Base-by-base conservation (phyloP, 805 yeast species). In the Saccharomycopsis sp. region DNA sequence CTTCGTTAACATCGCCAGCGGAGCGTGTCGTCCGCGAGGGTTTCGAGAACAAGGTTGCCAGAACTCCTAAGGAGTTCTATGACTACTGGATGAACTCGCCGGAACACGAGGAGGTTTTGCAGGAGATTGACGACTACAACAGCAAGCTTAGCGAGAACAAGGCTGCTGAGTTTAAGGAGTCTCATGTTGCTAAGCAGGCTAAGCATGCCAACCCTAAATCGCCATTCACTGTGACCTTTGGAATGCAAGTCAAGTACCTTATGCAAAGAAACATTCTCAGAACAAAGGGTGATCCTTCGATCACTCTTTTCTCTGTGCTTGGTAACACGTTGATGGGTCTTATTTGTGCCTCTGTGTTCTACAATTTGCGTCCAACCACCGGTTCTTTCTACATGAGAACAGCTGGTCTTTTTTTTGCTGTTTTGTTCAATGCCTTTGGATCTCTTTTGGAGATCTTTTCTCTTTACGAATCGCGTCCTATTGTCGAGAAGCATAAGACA, bases 381-480 rank as follows among this genome's bases (percentile, higher is more conserved):
- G 69, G 65, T 0, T 76, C 82, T 1, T 78, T 84, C 63, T 82
- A 77, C 67, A 75, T 72, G 64, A 74, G 90, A 67, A 79, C 84
- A 64, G 82, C 89, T 49, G 78, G 85, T 52, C 73, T 87, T 76
- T 87, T 87, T 72, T 85, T 85, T 68, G 84, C 86, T 22, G 76
- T 81, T 52, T 73, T 84, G 66, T 84, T 82, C 70, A 83, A 83
- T 67, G 83, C 87, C 14, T 81, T 84, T 65, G 74, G 84, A 17
- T 82, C 85, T 17, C 67, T 84, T 60, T 72, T 83, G 65, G 89
- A 84, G 69, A 76, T 84, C 59, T 73, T 80, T 69, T 65, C 81
- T 1, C 66, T 82, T 25, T 83, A 73, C 66, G 84, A 81, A 64
- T 76, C 83, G 41, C 75, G 85, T 69, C 77, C 80, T 5, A 78